Evolutionary conservation across 345 rosid species (phyloP), one percentile per base, ranked within the genome.

Genomic region (Raphanus raphanistrum): DNA sequence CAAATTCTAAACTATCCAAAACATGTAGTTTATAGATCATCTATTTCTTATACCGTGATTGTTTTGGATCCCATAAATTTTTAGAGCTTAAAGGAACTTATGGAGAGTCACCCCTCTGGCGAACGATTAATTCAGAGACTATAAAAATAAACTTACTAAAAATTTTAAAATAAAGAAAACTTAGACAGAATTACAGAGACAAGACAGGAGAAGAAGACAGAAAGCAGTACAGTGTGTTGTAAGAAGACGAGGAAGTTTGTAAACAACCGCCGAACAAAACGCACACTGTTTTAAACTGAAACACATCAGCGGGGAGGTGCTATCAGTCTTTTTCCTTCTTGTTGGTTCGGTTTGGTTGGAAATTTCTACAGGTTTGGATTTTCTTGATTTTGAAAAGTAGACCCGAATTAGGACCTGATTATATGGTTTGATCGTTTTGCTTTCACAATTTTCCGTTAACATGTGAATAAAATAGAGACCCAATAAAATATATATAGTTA

Each of bases 241-340:
- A 57, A 25, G 63, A 59, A 59, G 32, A 59, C 67, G 28, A 36
- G 57, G 57, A 72, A 62, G 59, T 43, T 72, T 60, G 31, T 2
- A 29, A 29, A 32, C 35, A 73, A 31, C 70, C 70, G 63, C 77
- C 70, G 63, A 73, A 63, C 33, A 13, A 50, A 63, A 63, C 29
- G 17, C 28, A 71, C 57, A 38, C 57, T 26, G 38, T 71, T 59
- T 55, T 58, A 58, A 33, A 59, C 57, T 13, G 74, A 71, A 58
- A 25, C 74, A 16, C 4, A 6, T 70, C 64, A 70, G 5, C 4
- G 16, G 68, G 68, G 28, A 29, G 76, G 8, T 60, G 7, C 33
- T 29, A 60, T 60, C 57, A 60, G 1, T 60, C 41, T 60, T 16
- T 0, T 59, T 71, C 35, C 38, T 59, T 26, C 55, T 60, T 26